phyloP scores from a whole-genome alignment of 371 early-diverging fungal species.

The Actinomortierella wolfii region DNA sequence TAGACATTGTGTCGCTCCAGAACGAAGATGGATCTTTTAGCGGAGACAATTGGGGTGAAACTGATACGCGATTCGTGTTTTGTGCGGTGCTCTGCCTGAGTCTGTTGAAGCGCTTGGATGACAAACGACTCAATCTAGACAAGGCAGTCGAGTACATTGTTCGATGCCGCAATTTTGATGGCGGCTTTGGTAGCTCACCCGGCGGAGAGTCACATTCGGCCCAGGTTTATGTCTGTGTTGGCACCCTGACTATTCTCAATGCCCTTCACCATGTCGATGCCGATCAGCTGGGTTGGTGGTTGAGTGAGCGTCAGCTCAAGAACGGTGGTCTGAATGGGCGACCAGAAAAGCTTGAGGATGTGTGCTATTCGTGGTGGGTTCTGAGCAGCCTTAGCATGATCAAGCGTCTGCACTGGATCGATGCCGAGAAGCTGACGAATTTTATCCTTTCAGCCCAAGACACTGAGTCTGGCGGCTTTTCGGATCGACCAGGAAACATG shows the following conservation, averaged over 20 bases:
- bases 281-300: constrained; percentile 87
- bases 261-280: constrained; percentile 73
- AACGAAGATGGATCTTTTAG: constrained; percentile 81
- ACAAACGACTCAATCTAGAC: constrained; percentile 62
- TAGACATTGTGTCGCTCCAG: constrained; percentile 36
- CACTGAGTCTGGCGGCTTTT: constrained; percentile 90
- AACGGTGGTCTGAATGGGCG: constrained; percentile 98
- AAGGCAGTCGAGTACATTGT: constrained; percentile 80
- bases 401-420: constrained; percentile 86
- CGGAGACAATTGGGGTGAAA: constrained; percentile 95
- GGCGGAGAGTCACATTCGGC: constrained; percentile 97
- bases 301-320: constrained; percentile 90
- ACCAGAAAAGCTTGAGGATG: constrained; percentile 97
- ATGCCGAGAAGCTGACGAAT: constrained; percentile 68
- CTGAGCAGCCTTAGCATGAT: constrained; percentile 89
- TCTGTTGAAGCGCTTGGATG: constrained; percentile 75
- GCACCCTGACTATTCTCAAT: constrained; percentile 81
- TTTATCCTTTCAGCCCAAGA: constrained; percentile 94
- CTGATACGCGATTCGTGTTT: constrained; percentile 95
- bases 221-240: constrained; percentile 95
- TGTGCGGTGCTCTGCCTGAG: constrained; percentile 81
- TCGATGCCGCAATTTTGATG: constrained; percentile 94
- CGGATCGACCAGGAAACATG: constrained; percentile 93
- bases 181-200: constrained; percentile 94
- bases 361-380: constrained; percentile 99